Evolutionary conservation across 495 filamentous ascomycete genomes (phyloP).

Genomic region (Wilcoxina mikolae): DNA sequence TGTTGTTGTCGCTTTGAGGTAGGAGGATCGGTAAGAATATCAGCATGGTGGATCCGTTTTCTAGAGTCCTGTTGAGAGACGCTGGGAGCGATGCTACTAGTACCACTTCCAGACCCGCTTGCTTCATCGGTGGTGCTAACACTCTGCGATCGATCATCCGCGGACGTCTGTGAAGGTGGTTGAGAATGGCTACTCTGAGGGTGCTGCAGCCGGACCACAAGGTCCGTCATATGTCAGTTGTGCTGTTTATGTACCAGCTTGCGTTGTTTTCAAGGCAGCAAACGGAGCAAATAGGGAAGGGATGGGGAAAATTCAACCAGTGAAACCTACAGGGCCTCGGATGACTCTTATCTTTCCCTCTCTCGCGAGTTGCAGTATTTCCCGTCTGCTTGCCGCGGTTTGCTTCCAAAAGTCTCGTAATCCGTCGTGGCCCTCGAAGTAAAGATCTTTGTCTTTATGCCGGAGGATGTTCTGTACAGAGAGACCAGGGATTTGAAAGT

Average conservation of each 20-base stretch:
- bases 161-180: background rate
- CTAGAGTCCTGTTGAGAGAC: constrained; percentile 2
- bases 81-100: background rate
- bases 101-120: background rate
- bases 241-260: background rate
- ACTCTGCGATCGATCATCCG: background rate
- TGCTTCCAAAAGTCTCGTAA: constrained; percentile 10
- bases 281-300: background rate
- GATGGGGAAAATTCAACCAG: background rate
- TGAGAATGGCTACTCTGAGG: background rate
- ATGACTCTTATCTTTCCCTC: constrained; percentile 4
- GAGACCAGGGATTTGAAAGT: constrained; percentile 8
- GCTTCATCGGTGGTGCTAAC: background rate
- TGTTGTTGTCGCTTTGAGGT: constrained; percentile 5
- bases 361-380: constrained; percentile 7
- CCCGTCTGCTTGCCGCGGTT: constrained; percentile 6
- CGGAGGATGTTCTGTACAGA: constrained; percentile 7
- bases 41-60: background rate
- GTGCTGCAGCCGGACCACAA: constrained; percentile 1
- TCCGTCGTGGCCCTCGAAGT: constrained; percentile 11
- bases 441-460: constrained; percentile 10
- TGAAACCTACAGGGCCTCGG: constrained; percentile 10
- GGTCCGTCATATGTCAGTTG: constrained; percentile 1
- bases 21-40: background rate
- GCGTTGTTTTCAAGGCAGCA: background rate